Percentiles rank a stretch among this genome's conserved stretches.
Conservation (phyloP, 192 early-diverging fungal genomes). For the Coemansia sp. region DNA sequence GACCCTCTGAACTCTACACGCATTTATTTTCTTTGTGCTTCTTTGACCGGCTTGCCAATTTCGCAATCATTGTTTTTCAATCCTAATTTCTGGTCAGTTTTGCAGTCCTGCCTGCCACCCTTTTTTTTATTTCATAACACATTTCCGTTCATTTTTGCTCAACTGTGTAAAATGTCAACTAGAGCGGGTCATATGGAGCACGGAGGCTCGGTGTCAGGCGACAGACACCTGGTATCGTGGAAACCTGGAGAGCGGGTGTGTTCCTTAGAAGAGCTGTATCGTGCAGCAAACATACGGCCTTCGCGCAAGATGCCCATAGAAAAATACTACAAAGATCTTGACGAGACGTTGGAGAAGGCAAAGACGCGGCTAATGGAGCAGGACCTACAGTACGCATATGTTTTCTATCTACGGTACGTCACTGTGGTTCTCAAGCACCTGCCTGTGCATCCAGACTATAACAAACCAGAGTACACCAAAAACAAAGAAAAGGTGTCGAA, state of each 20-base stretch:
- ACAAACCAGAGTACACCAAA: slow-evolving; percentile 52
- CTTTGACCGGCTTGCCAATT: not conserved
- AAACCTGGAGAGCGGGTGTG: slow-evolving; percentile 47
- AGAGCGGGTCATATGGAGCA: not conserved
- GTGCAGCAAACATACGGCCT: slow-evolving; percentile 35
- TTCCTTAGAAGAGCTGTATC: slow-evolving; percentile 43
- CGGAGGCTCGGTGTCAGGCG: not conserved
- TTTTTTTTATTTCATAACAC: not conserved
- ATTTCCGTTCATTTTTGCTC: not conserved
- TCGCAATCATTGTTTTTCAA: not conserved
- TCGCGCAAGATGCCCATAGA: slow-evolving; percentile 37
- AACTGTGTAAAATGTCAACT: not conserved
- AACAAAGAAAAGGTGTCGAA: slow-evolving; percentile 31
- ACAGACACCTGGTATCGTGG: slow-evolving; percentile 18
- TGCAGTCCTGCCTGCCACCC: not conserved
- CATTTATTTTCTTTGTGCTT: not conserved
- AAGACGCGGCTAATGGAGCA: slow-evolving; percentile 61
- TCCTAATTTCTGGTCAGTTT: not conserved
- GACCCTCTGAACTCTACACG: not conserved
- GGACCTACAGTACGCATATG: slow-evolving; percentile 68
- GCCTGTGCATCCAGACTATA: slow-evolving; percentile 59
- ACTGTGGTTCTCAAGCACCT: slow-evolving; percentile 64
- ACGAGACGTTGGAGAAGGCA: slow-evolving; percentile 50
- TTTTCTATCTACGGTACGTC: slow-evolving; percentile 68
- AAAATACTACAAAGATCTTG: slow-evolving; percentile 46